These are phyloP conservation scores for Daldinia decipiens DNA, from an alignment of 495 filamentous ascomycete genomes.

Conservation along the genomic window DNA sequence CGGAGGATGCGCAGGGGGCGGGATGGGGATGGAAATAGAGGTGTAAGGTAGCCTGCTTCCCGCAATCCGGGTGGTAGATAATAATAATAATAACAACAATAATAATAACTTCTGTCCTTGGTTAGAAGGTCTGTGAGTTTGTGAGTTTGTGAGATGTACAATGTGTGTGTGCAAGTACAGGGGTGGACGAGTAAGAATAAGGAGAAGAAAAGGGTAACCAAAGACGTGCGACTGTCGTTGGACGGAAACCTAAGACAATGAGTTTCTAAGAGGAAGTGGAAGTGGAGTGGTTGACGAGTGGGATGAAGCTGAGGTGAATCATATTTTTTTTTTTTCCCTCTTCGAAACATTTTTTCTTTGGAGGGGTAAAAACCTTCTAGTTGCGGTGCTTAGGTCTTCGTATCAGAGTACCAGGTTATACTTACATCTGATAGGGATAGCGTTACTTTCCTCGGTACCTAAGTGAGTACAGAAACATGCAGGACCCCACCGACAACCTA, in stretches of 20 bases:
- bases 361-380: conserved; percentile 32
- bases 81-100: conserved; percentile 34
- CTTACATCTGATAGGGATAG: conserved; percentile 1
- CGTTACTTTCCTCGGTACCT: conserved; percentile 6
- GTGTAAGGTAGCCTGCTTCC: conserved; percentile 40
- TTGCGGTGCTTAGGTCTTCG: conserved; percentile 10
- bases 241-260: conserved; percentile 39
- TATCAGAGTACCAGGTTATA: conserved; percentile 17
- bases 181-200: conserved; percentile 16
- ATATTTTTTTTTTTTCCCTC: conserved; percentile 29
- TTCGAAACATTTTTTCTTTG: conserved; percentile 22
- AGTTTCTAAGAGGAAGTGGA: conserved; percentile 34
- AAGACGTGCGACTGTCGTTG: conserved; percentile 34
- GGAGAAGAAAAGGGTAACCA: conserved; percentile 12
- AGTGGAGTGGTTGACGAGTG: conserved; percentile 37
- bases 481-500: conserved; percentile 33
- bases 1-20: conserved; percentile 39
- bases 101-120: conserved; percentile 38
- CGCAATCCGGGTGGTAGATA: conserved; percentile 43
- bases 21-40: conserved; percentile 27
- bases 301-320: conserved; percentile 41
- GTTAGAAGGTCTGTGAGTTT: conserved; percentile 10
- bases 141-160: conserved; percentile 19
- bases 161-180: conserved; percentile 17
- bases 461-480: conserved; percentile 16